Conservation (phyloP, 2,329 filamentous ascomycete species). For the Trichoderma semiorbis region DNA sequence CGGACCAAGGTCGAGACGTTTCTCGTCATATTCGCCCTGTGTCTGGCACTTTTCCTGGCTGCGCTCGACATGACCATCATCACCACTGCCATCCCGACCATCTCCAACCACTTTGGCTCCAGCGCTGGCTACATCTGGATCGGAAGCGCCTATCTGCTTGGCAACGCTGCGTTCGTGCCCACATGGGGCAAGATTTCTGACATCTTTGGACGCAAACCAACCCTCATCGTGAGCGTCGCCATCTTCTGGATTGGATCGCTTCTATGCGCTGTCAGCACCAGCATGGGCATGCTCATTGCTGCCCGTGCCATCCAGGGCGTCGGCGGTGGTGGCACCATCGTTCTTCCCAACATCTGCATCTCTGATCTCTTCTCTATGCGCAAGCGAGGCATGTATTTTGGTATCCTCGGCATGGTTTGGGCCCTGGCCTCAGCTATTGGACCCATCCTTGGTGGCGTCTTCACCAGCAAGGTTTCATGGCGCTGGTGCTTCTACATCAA, state of each 20-base stretch:
- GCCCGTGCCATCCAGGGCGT: conserved; percentile 55
- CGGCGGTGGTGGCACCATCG: conserved; percentile 55
- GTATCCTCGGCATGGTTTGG: conserved; percentile 56
- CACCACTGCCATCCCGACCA: conserved; percentile 64
- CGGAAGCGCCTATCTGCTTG: conserved; percentile 69
- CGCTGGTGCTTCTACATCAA: conserved; percentile 71
- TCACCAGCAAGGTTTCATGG: conserved; percentile 63
- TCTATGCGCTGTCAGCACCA: conserved; percentile 48
- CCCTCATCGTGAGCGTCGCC: conserved; percentile 48
- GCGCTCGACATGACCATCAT: conserved; percentile 61
- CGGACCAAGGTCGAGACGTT: conserved; percentile 39
- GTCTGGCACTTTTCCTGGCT: conserved; percentile 48
- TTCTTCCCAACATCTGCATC: conserved; percentile 58
- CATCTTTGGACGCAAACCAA: conserved; percentile 56
- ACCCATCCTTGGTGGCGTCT: conserved; percentile 65
- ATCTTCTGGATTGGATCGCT: conserved; percentile 55
- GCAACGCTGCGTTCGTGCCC: conserved; percentile 62
- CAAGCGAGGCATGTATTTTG: conserved; percentile 50
- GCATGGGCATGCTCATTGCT: conserved; percentile 52
- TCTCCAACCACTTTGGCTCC: conserved; percentile 60
- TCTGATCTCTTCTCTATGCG: conserved; percentile 54
- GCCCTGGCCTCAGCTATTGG: conserved; percentile 63
- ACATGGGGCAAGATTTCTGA: conserved; percentile 66
- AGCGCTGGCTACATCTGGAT: conserved; percentile 74
- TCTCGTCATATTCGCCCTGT: conserved; percentile 41